phyloP scores from a whole-genome alignment of 2,329 filamentous ascomycete genomes.

The Neonectria magnoliae region DNA sequence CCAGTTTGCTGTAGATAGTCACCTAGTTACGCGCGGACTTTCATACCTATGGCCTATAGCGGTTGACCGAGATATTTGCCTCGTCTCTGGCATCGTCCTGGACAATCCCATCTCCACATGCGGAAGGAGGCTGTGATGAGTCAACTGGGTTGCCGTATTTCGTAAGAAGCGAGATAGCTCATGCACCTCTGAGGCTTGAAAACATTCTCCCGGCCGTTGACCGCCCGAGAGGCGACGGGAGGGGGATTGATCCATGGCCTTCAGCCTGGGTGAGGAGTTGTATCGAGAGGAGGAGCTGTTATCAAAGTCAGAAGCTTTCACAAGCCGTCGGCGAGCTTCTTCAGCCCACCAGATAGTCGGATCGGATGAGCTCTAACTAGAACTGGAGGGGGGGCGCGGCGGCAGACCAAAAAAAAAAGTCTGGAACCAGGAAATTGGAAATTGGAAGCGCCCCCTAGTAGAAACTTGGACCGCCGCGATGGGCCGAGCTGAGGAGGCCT shows the following conservation, averaged over 20 bases:
- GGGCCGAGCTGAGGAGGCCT: not conserved
- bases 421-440: constrained; percentile 12
- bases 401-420: not conserved
- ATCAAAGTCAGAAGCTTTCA: constrained; percentile 28
- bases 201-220: not conserved
- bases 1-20: constrained; percentile 1
- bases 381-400: constrained; percentile 1
- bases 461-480: not conserved
- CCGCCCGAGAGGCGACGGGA: constrained; percentile 2
- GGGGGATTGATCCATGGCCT: constrained; percentile 31
- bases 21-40: not conserved
- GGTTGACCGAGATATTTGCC: not conserved
- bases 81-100: not conserved
- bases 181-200: not conserved
- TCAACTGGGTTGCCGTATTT: constrained; percentile 4
- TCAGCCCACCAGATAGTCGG: constrained; percentile 31
- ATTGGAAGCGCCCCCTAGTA: constrained; percentile 13
- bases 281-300: not conserved
- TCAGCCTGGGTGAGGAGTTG: constrained; percentile 22
- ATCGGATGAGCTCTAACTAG: constrained; percentile 20
- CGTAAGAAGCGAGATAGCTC: not conserved
- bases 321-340: constrained; percentile 28
- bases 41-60: not conserved
- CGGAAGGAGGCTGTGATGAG: constrained; percentile 3
- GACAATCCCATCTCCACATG: not conserved